phyloP scores from a whole-genome alignment of 2,329 filamentous ascomycete genomes.

The Ascochyta koolunga region DNA sequence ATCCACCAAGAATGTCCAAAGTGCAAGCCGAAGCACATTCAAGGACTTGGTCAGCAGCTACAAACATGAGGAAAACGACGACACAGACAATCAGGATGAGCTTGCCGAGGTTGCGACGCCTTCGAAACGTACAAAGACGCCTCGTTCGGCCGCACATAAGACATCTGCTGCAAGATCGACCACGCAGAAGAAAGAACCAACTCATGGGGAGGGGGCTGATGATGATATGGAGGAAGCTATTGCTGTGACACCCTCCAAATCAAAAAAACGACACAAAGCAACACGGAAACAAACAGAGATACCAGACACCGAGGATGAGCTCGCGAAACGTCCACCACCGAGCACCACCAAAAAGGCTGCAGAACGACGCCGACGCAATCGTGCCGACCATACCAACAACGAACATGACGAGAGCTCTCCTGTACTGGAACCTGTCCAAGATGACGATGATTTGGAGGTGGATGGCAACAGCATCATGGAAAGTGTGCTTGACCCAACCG shows the following conservation, averaged over 20 bases:
- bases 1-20: slow-evolving; percentile 23
- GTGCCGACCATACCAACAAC: slow-evolving; percentile 37
- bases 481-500: slow-evolving; percentile 42
- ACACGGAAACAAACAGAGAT: slow-evolving; percentile 9
- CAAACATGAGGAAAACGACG: slow-evolving; percentile 11
- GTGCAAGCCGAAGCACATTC: slow-evolving; percentile 21
- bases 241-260: slow-evolving; percentile 23
- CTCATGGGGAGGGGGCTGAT: slow-evolving; percentile 13
- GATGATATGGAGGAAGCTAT: slow-evolving; percentile 11
- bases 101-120: slow-evolving; percentile 21
- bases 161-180: slow-evolving; percentile 15
- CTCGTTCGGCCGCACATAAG: slow-evolving; percentile 21
- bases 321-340: slow-evolving; percentile 15
- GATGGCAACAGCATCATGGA: slow-evolving; percentile 41
- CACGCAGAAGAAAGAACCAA: slow-evolving; percentile 18
- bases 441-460: slow-evolving; percentile 33
- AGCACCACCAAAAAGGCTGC: slow-evolving; percentile 21
- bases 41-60: slow-evolving; percentile 18
- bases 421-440: slow-evolving; percentile 16
- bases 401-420: slow-evolving; percentile 25
- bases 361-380: slow-evolving; percentile 32
- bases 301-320: slow-evolving; percentile 34
- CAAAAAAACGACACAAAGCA: slow-evolving; percentile 19
- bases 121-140: slow-evolving; percentile 22
- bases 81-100: slow-evolving; percentile 28